Conservation (phyloP, 2,329 filamentous ascomycete species). For the Arthrobotrys sinensis region DNA sequence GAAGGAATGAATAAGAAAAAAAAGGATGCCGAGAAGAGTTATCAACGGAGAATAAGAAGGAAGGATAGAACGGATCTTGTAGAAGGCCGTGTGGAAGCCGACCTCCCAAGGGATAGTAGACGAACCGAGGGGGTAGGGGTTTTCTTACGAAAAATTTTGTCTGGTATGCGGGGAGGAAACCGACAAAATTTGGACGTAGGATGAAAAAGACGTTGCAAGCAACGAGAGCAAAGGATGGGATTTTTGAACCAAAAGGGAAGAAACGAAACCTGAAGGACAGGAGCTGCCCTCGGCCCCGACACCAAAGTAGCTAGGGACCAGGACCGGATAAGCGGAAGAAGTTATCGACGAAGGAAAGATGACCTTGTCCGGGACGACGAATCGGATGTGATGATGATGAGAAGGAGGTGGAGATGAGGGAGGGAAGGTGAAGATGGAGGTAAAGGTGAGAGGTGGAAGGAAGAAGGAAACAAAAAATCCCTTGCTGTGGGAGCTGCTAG, state of each 20-base stretch:
- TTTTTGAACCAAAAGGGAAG: not conserved
- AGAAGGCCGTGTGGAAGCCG: too few relatives aligned
- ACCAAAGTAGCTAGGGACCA: not conserved
- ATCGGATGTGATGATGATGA: not conserved
- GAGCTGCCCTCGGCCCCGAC: not conserved
- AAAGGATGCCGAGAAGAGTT: too few relatives aligned
- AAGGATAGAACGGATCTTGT: too few relatives aligned
- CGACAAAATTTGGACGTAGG: not conserved
- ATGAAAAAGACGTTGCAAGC: conserved; percentile 5
- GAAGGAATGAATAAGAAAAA: too few relatives aligned
- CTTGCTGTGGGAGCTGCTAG: not conserved
- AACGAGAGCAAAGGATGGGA: conserved; percentile 3
- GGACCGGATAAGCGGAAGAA: not conserved
- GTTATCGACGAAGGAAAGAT: not conserved
- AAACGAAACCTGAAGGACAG: not conserved
- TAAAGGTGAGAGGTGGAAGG: not conserved
- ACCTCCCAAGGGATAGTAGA: too few relatives aligned
- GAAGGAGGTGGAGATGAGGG: not conserved
- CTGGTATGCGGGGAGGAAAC: too few relatives aligned
- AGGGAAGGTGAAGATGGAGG: conserved; percentile 3
- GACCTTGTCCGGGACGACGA: not conserved
- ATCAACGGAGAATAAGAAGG: not conserved
- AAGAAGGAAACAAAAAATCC: not conserved
- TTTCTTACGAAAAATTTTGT: too few relatives aligned
- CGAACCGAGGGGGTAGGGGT: too few relatives aligned